Conservation (phyloP, 768 basidiomycete genomes). For the Clavulina sp. region DNA sequence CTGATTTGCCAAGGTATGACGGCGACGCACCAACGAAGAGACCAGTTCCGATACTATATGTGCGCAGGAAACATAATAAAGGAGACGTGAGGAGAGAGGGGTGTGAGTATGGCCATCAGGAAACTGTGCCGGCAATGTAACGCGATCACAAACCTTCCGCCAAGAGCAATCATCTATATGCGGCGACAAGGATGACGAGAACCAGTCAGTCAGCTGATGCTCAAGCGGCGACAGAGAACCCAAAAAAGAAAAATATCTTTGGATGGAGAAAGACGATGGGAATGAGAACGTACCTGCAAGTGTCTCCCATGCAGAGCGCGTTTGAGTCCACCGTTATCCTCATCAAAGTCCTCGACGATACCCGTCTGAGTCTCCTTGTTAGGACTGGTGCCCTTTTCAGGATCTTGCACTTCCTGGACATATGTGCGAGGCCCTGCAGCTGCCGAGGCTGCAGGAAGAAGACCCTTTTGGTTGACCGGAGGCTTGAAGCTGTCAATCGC, state of each 20-base stretch:
- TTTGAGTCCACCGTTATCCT: neutral
- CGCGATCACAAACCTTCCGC: no score
- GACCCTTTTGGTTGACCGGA: neutral
- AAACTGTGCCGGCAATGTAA: no score
- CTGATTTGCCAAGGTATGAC: no score
- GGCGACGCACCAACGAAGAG: constrained; percentile 7
- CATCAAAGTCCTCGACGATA: neutral
- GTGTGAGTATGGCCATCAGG: no score
- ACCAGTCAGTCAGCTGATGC: no score
- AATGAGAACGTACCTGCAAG: neutral
- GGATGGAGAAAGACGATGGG: neutral
- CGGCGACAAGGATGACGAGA: no score
- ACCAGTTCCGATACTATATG: constrained; percentile 7
- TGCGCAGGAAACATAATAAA: no score
- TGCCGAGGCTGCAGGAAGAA: no score
- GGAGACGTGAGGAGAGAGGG: no score
- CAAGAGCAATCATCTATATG: neutral
- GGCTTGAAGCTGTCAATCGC: neutral
- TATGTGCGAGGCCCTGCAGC: neutral
- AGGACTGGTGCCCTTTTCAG: neutral
- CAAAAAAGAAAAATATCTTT: no score
- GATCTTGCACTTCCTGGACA: neutral
- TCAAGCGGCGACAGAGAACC: no score
- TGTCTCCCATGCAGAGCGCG: neutral
- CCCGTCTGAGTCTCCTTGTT: no score